phyloP scores from a whole-genome alignment of 177 flowering plant species.

The Vitis hybrid region DNA sequence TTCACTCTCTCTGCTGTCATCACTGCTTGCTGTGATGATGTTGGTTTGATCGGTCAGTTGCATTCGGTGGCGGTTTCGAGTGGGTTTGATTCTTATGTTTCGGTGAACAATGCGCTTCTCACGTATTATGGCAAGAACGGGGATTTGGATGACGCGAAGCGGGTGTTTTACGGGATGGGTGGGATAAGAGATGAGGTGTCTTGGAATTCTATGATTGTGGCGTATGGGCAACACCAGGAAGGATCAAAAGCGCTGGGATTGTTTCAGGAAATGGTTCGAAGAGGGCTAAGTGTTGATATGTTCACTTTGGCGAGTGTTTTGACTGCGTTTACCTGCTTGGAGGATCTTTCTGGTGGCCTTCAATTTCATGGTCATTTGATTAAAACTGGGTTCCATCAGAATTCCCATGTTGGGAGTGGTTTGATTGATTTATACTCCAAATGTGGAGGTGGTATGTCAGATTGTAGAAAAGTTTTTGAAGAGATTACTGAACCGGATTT shows the following conservation, averaged over 20 bases:
- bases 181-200: constrained; percentile 69
- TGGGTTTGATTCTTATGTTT: constrained; percentile 57
- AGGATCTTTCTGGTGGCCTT: constrained; percentile 60
- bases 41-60: constrained; percentile 42
- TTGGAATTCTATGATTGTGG: constrained; percentile 92
- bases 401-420: constrained; percentile 84
- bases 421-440: constrained; percentile 82
- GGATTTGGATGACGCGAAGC: constrained; percentile 47
- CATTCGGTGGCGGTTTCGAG: constrained; percentile 46
- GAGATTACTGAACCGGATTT: constrained; percentile 66
- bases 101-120: constrained; percentile 64
- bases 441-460: constrained; percentile 50
- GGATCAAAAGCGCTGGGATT: constrained; percentile 56
- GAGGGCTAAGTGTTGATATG: constrained; percentile 57
- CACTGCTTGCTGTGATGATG: constrained; percentile 42
- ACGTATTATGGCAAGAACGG: constrained; percentile 61
- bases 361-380: constrained; percentile 83
- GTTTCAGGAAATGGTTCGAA: constrained; percentile 60
- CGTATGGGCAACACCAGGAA: constrained; percentile 65
- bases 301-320: constrained; percentile 77
- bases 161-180: constrained; percentile 54
- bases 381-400: constrained; percentile 60
- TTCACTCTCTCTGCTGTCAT: constrained; percentile 67
- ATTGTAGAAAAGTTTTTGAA: constrained; percentile 54
- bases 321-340: constrained; percentile 66